Conservation (phyloP, 257 asterid genomes). For the Solanum sejunctum region DNA sequence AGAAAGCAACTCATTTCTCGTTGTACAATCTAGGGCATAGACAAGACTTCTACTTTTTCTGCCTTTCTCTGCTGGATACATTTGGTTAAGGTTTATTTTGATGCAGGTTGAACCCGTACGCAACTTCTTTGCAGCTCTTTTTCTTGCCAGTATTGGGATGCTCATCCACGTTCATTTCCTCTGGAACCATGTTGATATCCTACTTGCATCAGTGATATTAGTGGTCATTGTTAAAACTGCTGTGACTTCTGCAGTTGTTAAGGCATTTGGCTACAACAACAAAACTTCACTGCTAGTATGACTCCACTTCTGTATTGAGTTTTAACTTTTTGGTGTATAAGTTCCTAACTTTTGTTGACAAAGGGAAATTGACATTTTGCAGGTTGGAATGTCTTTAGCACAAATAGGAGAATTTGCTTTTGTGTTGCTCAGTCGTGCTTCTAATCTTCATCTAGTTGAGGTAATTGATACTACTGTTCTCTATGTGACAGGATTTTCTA, state of each 20-base stretch:
- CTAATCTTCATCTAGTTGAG: constrained; percentile 98
- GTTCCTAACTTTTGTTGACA: background rate
- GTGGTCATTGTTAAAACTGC: constrained; percentile 71
- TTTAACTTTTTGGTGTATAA: background rate
- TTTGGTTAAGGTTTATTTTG: constrained; percentile 14
- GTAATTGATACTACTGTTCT: constrained; percentile 22
- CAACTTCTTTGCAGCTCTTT: constrained; percentile 96
- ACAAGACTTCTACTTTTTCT: background rate
- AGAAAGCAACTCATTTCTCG: background rate
- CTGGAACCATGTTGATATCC: constrained; percentile 95
- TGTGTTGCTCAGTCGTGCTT: constrained; percentile 97
- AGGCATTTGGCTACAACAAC: constrained; percentile 95
- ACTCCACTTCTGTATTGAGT: constrained; percentile 10
- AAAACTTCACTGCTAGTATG: constrained; percentile 84
- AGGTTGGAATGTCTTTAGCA: constrained; percentile 99
- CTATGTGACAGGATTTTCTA: background rate
- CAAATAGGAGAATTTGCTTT: constrained; percentile 99
- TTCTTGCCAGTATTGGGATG: constrained; percentile 98
- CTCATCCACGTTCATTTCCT: constrained; percentile 95
- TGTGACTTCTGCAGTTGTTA: constrained; percentile 79
- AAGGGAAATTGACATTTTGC: constrained; percentile 1
- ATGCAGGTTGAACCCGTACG: constrained; percentile 95
- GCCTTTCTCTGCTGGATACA: background rate
- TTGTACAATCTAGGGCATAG: background rate
- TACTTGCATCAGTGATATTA: constrained; percentile 95